Evolutionary conservation across 2,329 filamentous ascomycete species (phyloP).

Genomic region (Sporothrix pseudoabietina): DNA sequence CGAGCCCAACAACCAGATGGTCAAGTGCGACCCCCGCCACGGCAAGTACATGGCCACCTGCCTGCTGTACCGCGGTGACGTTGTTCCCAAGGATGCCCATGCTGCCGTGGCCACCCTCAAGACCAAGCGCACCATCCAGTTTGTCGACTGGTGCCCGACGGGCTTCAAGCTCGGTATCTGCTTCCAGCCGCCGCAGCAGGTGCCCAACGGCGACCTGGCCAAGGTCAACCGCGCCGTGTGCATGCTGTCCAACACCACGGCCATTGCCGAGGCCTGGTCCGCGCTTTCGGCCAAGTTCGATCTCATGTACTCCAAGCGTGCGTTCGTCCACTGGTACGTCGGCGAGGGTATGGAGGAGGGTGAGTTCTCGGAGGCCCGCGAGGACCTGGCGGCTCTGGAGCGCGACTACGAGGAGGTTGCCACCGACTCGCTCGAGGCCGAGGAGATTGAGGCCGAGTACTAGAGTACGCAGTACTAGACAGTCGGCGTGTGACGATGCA

Average conservation of each 20-base stretch:
- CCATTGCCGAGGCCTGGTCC: constrained; percentile 97
- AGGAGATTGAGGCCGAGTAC: constrained; percentile 90
- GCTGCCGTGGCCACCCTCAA: constrained; percentile 91
- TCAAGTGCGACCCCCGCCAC: constrained; percentile 97
- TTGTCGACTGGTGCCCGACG: constrained; percentile 99
- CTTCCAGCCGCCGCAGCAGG: constrained; percentile 87
- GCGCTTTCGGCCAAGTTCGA: constrained; percentile 98
- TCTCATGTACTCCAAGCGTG: constrained; percentile 99
- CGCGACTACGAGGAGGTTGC: constrained; percentile 99
- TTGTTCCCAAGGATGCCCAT: constrained; percentile 95
- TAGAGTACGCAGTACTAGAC: constrained; percentile 71
- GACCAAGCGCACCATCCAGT: constrained; percentile 99
- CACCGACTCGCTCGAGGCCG: constrained; percentile 86
- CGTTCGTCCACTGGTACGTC: constrained; percentile 99
- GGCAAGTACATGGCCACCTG: constrained; percentile 99
- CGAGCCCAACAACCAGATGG: constrained; percentile 99
- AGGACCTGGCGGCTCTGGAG: constrained; percentile 97
- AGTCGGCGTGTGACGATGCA: not conserved
- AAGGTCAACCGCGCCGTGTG: constrained; percentile 99
- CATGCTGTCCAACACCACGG: constrained; percentile 99
- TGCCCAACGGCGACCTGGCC: constrained; percentile 78
- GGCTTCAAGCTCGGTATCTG: constrained; percentile 99
- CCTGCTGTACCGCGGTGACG: constrained; percentile 96
- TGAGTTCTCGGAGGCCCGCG: constrained; percentile 98
- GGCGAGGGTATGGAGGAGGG: constrained; percentile 99